phyloP scores from a whole-genome alignment of 1,284 basidiomycete species.

The Testicularia cyperi region DNA sequence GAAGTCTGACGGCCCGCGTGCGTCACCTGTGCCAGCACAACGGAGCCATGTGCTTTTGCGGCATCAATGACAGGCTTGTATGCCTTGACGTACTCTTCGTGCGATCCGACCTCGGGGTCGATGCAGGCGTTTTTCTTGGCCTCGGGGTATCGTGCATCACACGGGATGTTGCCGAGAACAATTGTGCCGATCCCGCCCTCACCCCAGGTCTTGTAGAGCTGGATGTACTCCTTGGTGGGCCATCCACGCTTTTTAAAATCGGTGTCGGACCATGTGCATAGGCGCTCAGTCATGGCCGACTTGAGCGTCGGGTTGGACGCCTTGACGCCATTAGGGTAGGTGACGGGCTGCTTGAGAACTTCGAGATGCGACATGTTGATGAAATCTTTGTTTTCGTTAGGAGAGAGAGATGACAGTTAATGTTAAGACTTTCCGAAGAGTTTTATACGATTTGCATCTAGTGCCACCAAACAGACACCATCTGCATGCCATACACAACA shows the following conservation, averaged over 20 bases:
- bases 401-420: no score
- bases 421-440: no score
- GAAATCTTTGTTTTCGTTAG: no score
- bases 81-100: constrained; percentile 36
- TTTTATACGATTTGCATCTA: no score
- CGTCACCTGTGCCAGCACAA: constrained; percentile 62
- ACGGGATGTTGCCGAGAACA: constrained; percentile 46
- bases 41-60: constrained; percentile 61
- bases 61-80: constrained; percentile 57
- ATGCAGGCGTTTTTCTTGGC: constrained; percentile 44
- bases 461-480: no score
- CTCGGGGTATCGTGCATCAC: constrained; percentile 39
- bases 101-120: constrained; percentile 38
- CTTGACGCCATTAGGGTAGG: constrained; percentile 28
- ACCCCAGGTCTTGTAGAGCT: constrained; percentile 53
- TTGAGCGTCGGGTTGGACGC: constrained; percentile 48
- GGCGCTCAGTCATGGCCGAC: constrained; percentile 55
- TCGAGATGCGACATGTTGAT: constrained; percentile 35
- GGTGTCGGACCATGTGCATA: constrained; percentile 46
- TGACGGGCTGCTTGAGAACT: constrained; percentile 35
- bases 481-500: no score
- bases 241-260: constrained; percentile 51
- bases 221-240: constrained; percentile 42
- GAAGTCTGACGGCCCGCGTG: constrained; percentile 62
- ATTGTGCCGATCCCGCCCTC: constrained; percentile 51